Evolutionary conservation across 768 basidiomycete species (phyloP), one percentile per base, ranked within the genome.

Genomic region (Gautieria morchelliformis): DNA sequence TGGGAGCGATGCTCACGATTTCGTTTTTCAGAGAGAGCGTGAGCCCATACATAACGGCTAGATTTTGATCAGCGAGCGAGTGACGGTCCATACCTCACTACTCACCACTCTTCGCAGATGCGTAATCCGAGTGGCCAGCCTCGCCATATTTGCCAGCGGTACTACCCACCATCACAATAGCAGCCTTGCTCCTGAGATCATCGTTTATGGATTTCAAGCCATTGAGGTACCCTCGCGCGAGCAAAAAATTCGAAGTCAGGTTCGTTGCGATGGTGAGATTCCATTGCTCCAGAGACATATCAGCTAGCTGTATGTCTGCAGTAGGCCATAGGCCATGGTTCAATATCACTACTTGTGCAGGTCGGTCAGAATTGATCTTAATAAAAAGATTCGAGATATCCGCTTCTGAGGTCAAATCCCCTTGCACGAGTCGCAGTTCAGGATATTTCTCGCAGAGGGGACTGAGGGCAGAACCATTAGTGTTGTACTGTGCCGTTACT

Each of bases 121-220:
- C 77, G 59, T 87, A 86, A 68, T 87, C 85, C 0, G 78, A 79
- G 64, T 86, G 80, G 3, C 78, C 78, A 0, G 78, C 78, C 67
- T 88, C 85, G 17, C 87, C 88, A 60, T 78, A 84, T 69, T 84
- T 85, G 1, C 87, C 87, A 3, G 86, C 78, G 0, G 81, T 82
- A 60, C 84, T 84, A 11, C 88, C 87, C 51, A 89, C 76, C 40
- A 89, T 67, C 2, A 88, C 72, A 32, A 90, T 77, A 14, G 76
- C 71, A 0, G 83, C 83, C 60, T 80, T 78, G 10, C 76, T 77
- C 64, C 79, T 83, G 20, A 69, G 60, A n/a, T 69, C 71, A 15
- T 71, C 67, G 0, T 66, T 63, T 14, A 70, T 75, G 0, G 52
- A 32, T 56, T 69, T 70, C 32, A 89, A 66, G 4, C 71, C 70